Evolutionary conservation across 257 asterid genomes (phyloP).

Genomic region (Solanum infundibuliforme): DNA sequence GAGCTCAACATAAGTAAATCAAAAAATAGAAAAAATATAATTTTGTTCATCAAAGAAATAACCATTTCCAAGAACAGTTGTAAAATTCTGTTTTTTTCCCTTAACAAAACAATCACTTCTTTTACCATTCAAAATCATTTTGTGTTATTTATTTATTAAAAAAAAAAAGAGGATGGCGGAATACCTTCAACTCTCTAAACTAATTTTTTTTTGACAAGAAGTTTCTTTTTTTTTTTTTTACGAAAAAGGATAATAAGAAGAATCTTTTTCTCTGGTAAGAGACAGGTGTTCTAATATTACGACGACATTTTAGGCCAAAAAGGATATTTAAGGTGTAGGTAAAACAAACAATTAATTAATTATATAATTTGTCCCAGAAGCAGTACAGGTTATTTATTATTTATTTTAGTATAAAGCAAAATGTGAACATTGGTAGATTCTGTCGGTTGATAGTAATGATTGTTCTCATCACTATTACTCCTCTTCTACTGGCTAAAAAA

Average conservation of each 20-base stretch:
- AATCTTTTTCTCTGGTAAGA: background rate
- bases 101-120: background rate
- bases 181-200: background rate
- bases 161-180: background rate
- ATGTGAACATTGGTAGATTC: background rate
- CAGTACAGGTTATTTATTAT: background rate
- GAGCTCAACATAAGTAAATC: background rate
- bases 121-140: background rate
- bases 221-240: too few species aligned
- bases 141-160: background rate
- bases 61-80: background rate
- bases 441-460: background rate
- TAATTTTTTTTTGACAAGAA: background rate
- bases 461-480: background rate
- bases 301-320: background rate
- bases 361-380: background rate
- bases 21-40: too few species aligned
- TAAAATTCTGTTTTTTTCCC: too few species aligned
- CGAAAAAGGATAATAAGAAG: background rate
- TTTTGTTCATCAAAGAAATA: too few species aligned
- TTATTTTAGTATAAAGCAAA: background rate
- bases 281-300: background rate
- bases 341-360: background rate
- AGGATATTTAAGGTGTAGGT: background rate
- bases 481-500: background rate